Evolutionary conservation across 2,329 filamentous ascomycete genomes (phyloP), one percentile per base, ranked within the genome.

Genomic region (Metarhizium album): DNA sequence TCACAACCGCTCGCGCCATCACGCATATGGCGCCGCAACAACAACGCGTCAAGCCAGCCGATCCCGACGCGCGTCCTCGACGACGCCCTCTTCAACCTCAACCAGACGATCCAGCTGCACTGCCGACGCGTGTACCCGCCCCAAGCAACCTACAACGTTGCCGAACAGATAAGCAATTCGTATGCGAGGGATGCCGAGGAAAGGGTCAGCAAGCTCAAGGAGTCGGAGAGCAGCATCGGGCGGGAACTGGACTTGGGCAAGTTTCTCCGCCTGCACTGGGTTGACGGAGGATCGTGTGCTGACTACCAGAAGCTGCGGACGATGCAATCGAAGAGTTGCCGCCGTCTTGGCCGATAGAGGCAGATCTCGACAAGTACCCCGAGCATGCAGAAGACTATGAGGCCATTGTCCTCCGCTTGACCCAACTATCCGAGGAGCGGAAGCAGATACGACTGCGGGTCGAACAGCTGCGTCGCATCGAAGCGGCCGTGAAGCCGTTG

Each of bases 121-220:
- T 75, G 75, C 29, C 78, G 78, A 35, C 75, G 81, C 50, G 80
- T 81, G 4, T 87, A 87, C 62, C 76, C 81, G 16, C 76, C 82
- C 0, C 82, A 85, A 58, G 82, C 84, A n/a, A 80, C 76, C 48
- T 76, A 84, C 35, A 82, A 86, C 59, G 76, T 88, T 18, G 83
- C 84, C 2, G 83, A 87, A 69, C 84, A 89, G 68, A 80, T 89
- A 42, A 82, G 86, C 64, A 67, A 68, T 46, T 67, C 86, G 43
- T 88, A 87, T 63, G 75, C 75, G 64, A 65, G 66, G 5, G 67
- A 69, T 14, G 68, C 67, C 4, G 71, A 74, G 38, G 70, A 70
- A 37, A 67, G 62, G 43, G 64, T 66, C 47, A 60, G 59, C 9
- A 63, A 0, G 61, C 54, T 1, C 63, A 67, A 52, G 68, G 67